phyloP scores from a whole-genome alignment of 306 rosid species.

The Sophora flavescens region DNA sequence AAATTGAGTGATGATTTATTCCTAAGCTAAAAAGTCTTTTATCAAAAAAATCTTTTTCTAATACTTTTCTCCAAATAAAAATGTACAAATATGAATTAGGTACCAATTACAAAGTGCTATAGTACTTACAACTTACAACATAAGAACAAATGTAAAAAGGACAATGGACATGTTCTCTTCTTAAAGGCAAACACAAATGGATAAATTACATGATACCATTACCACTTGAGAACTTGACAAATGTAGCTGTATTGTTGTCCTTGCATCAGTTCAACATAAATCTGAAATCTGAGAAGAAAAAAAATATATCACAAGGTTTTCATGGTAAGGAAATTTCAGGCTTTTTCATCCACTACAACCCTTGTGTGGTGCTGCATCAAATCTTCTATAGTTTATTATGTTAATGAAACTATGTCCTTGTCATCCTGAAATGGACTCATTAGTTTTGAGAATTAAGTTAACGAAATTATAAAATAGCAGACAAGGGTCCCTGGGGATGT shows the following conservation, averaged over 20 bases:
- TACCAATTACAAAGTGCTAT: conserved; percentile 22
- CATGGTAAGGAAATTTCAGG: conserved; percentile 60
- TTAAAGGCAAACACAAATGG: conserved; percentile 41
- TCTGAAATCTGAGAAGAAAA: conserved; percentile 32
- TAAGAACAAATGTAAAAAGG: conserved; percentile 52
- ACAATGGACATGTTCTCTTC: conserved; percentile 40
- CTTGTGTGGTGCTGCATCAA: conserved; percentile 57
- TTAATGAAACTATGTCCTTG: conserved; percentile 48
- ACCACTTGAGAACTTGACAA: conserved; percentile 36
- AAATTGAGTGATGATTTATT: neutral
- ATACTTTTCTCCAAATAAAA: conserved; percentile 19
- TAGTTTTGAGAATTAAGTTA: conserved; percentile 39
- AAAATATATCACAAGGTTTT: conserved; percentile 54
- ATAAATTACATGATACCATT: conserved; percentile 40
- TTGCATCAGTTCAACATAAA: conserved; percentile 43
- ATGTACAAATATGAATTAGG: conserved; percentile 2
- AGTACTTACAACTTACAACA: conserved; percentile 39
- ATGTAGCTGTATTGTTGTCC: conserved; percentile 48
- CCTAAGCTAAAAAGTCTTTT: neutral
- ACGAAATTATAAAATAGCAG: conserved; percentile 45
- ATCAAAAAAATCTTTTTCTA: neutral
- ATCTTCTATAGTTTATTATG: conserved; percentile 39
- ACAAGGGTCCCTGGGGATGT: conserved; percentile 81
- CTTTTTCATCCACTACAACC: conserved; percentile 70
- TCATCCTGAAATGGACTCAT: conserved; percentile 52